Base-by-base conservation (phyloP, 1,284 basidiomycete species). In the Ustilago vetiveriae region DNA sequence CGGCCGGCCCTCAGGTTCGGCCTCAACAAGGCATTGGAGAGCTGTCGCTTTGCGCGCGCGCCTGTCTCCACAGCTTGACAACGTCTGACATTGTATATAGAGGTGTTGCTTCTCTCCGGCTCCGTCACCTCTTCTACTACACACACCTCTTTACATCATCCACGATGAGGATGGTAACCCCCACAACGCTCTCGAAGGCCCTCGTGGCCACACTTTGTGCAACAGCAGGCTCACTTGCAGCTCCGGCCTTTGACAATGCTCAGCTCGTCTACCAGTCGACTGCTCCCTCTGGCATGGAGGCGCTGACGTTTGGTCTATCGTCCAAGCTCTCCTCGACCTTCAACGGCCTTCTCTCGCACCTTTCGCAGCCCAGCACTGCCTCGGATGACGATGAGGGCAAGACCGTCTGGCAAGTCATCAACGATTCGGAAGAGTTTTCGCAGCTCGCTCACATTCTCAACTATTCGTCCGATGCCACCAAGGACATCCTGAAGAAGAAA, bases 381-480 rank as follows among this genome's bases (percentile, higher is more conserved):
- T 24, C 21, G 16, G 43, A n/a, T n/a, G n/a, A 51, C 11, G 44
- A 49, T 21, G 44, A 51, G 37, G 67, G 46, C 27, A 65, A 72
- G 57, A 62, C 69, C 38, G 66, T 74, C 50, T 73, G 60, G 65
- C 65, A 76, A 8, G 39, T 74, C 54, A 70, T 76, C 63, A 68
- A 66, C 37, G 52, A 47, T 3, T 45, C 47, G 9, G 59, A 58
- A 10, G 52, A 75, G 45, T 74, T 76, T 39, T 54, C 59, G 24
- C 62, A 72, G 39, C 59, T 77, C 27, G 68, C 72, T 16, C 71
- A 74, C 45, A 42, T 74, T 23, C 64, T 74, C 64, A 77, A 75
- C 48, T 77, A 77, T 44, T 67, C 70, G 23, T 62, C 62, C 36
- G 64, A 73, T 45, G 48, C 58, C 24, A 74, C 70, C 30, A 75